A percentile compares a stretch with the other conserved stretches of the same genome.
phyloP scores from a whole-genome alignment of 129 eudicot species.

The Chrysanthemum seticuspe region DNA sequence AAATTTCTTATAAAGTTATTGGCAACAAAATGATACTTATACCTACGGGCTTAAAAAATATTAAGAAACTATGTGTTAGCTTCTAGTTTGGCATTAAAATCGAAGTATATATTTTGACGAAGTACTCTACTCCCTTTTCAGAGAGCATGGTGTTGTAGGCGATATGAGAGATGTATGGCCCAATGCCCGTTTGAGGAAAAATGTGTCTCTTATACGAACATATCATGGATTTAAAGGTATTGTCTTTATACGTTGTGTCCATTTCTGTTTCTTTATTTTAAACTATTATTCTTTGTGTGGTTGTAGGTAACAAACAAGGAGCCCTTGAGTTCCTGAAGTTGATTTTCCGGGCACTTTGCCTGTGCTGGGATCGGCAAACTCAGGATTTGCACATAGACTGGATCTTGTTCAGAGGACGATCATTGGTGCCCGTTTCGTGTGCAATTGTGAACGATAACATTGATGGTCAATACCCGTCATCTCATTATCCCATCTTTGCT shows the following conservation, averaged over 20 bases:
- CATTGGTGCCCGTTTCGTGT: constrained; percentile 72
- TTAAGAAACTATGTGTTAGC: not conserved
- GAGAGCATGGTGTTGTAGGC: constrained; percentile 96
- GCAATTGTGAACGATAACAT: constrained; percentile 83
- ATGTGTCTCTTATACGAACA: constrained; percentile 78
- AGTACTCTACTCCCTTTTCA: constrained; percentile 26
- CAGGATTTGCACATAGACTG: constrained; percentile 94
- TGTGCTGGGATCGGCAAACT: constrained; percentile 99
- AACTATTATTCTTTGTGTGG: not conserved
- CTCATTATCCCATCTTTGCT: constrained; percentile 84
- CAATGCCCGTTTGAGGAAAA: constrained; percentile 89
- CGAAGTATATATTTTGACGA: constrained; percentile 10
- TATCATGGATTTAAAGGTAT: constrained; percentile 96
- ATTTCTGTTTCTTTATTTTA: not conserved
- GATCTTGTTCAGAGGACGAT: constrained; percentile 87
- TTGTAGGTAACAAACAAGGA: constrained; percentile 86
- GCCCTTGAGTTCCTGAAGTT: constrained; percentile 79
- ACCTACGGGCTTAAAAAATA: not conserved
- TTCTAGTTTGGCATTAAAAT: not conserved
- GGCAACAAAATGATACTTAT: constrained; percentile 10
- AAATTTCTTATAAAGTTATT: not conserved
- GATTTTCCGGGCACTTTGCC: constrained; percentile 88
- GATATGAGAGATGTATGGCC: constrained; percentile 99
- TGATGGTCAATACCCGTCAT: constrained; percentile 89
- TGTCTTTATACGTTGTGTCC: not conserved